A percentile compares a stretch with the other conserved stretches of the same genome.
These are phyloP conservation scores for Ophiostoma ulmi DNA, from an alignment of 2,329 filamentous ascomycete genomes.

Conservation along the genomic window DNA sequence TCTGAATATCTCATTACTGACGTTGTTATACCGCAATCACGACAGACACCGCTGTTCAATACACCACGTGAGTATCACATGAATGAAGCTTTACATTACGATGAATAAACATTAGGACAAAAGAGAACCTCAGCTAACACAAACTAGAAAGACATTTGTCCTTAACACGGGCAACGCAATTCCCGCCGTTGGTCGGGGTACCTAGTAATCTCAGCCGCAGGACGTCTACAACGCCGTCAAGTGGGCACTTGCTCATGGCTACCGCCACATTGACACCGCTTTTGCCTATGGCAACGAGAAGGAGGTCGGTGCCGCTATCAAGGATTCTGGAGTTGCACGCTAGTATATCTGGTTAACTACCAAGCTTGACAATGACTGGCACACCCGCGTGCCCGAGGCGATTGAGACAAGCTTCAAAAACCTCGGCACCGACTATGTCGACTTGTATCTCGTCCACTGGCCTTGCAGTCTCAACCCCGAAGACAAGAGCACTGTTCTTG, in stretches of 20 bases:
- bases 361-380: conserved; percentile 25
- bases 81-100: background rate
- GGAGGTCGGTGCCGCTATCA: conserved; percentile 25
- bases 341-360: conserved; percentile 26
- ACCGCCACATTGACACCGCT: conserved; percentile 27
- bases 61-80: background rate
- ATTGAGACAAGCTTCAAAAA: conserved; percentile 25
- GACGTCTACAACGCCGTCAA: conserved; percentile 23
- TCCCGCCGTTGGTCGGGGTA: conserved; percentile 69
- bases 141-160: conserved; percentile 52
- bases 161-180: conserved; percentile 76
- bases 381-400: conserved; percentile 24
- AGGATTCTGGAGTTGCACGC: conserved; percentile 23
- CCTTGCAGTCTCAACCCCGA: conserved; percentile 20
- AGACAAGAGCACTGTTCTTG: conserved; percentile 19
- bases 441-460: conserved; percentile 26
- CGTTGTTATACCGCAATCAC: background rate
- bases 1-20: background rate
- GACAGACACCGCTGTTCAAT: background rate
- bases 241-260: conserved; percentile 22
- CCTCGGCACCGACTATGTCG: conserved; percentile 23
- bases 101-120: background rate
- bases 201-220: conserved; percentile 60
- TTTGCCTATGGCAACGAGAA: conserved; percentile 26
- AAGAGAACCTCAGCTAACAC: background rate